Conservation (phyloP, 805 yeast species). For the Yamadazyma sp. region DNA sequence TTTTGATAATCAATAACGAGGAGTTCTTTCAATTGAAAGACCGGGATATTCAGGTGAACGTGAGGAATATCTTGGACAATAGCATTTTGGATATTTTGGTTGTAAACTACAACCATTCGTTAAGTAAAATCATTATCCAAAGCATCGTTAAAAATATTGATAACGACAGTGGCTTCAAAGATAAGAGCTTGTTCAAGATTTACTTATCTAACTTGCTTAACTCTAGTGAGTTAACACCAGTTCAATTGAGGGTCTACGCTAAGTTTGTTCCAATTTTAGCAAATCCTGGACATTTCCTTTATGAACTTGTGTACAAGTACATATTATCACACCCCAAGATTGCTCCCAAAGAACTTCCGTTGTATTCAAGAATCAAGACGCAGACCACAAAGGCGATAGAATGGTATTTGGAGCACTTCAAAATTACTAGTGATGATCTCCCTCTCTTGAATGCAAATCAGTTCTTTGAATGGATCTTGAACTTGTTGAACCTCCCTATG, state of each 20-base stretch:
- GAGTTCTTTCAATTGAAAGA: constrained; percentile 50
- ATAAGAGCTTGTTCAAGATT: constrained; percentile 53
- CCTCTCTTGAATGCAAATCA: constrained; percentile 51
- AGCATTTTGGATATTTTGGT: constrained; percentile 53
- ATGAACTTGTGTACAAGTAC: constrained; percentile 69
- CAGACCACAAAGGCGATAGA: constrained; percentile 54
- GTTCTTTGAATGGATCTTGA: constrained; percentile 66
- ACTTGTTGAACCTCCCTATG: constrained; percentile 49
- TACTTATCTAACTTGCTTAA: constrained; percentile 49
- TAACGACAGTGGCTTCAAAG: constrained; percentile 45
- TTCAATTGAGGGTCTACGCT: constrained; percentile 57
- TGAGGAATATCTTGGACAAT: constrained; percentile 58
- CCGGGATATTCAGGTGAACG: constrained; percentile 40
- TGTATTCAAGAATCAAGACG: constrained; percentile 39
- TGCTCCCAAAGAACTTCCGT: constrained; percentile 44
- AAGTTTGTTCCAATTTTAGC: constrained; percentile 55
- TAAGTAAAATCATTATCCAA: constrained; percentile 45
- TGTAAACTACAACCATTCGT: constrained; percentile 40
- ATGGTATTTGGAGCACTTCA: constrained; percentile 50
- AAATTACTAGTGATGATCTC: constrained; percentile 42
- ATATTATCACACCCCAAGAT: constrained; percentile 56
- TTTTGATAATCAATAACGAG: constrained; percentile 60
- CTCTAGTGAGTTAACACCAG: constrained; percentile 22
- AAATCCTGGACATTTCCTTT: constrained; percentile 72
- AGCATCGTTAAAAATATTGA: constrained; percentile 46